Base-by-base conservation (phyloP, 345 rosid species). In the Camelina neglecta region DNA sequence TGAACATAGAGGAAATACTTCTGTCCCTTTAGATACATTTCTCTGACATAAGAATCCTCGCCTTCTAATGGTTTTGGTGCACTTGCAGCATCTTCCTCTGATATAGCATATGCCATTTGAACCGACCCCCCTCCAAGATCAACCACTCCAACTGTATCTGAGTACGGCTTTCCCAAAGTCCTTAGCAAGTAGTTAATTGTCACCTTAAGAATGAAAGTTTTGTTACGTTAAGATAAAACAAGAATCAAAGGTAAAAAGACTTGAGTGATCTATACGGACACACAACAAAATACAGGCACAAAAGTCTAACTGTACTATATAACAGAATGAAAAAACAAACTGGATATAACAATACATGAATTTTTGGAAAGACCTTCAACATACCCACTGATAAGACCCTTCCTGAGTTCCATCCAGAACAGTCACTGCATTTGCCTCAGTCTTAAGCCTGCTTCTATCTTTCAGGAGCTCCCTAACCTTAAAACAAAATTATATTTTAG, bases 121-220 rank as follows among this genome's bases (percentile, higher is more conserved):
- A 95, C 98, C 51, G 99, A 95, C 20, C 99, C 99, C 59, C 99
- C 99, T 57, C 99, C 99, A 73, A 95, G 99, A 84, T 95, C 99
- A 77, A 95, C 96, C 36, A 95, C 95, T 81, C 99, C 99, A 83
- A 95, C 98, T 38, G 99, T 92, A 20, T 87, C 76, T 23, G 87
- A 75, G 82, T 88, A 90, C 29, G 84, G 75, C 80, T 81, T 87
- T 67, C 99, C 97, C 81, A 95, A 72, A 53, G 88, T 87, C 59
- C 87, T 90, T 76, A 89, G 79, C 54, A 95, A 85, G 77, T 90
- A 92, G 81, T 95, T 95, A 67, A 95, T 90, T 15, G 99, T 95
- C 77, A 95, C 98, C 99, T 95, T 84, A 67, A 81, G 70, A 67
- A 71, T 11, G 11, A 54, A 13, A 0, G 65, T 29, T 65, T 39